Conservation (phyloP, 495 filamentous ascomycete species). For the Cenococcum geophilum region DNA sequence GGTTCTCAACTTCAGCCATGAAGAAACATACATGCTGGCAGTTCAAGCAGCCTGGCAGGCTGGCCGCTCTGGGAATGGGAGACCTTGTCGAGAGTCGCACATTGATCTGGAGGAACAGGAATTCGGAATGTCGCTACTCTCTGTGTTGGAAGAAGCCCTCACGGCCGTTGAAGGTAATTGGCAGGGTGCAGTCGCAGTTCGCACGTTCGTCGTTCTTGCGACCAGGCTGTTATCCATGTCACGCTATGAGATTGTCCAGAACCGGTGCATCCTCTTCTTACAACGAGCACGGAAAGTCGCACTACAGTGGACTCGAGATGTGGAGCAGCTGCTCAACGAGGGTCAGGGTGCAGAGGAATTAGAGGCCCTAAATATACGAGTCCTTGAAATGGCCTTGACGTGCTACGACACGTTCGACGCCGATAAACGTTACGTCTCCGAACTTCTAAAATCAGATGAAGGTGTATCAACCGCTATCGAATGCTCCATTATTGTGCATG, state of each 20-base stretch:
- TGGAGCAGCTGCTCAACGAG: neutral
- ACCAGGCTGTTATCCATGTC: slow-evolving; percentile 39
- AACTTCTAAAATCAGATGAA: neutral
- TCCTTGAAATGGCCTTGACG: neutral
- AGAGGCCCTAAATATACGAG: neutral
- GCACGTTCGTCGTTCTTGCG: slow-evolving; percentile 37
- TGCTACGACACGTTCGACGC: neutral
- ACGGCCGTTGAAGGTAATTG: slow-evolving; percentile 46
- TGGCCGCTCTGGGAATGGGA: slow-evolving; percentile 38
- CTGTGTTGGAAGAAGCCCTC: slow-evolving; percentile 27
- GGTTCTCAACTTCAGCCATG: slow-evolving; percentile 44
- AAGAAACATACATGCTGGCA: slow-evolving; percentile 43
- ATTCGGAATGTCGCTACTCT: slow-evolving; percentile 8
- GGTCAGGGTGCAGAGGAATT: neutral
- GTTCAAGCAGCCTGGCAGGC: slow-evolving; percentile 48
- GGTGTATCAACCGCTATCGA: neutral
- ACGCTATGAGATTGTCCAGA: neutral
- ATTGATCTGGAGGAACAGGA: neutral
- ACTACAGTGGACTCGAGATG: neutral
- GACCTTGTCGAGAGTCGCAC: slow-evolving; percentile 11
- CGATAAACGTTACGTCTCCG: neutral
- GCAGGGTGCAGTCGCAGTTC: slow-evolving; percentile 41
- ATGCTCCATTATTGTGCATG: neutral
- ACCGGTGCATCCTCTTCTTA: neutral
- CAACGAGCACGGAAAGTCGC: neutral